Evolutionary conservation across 106 monocot genomes (phyloP).

Genomic region (Dendrobium chrysotoxum): DNA sequence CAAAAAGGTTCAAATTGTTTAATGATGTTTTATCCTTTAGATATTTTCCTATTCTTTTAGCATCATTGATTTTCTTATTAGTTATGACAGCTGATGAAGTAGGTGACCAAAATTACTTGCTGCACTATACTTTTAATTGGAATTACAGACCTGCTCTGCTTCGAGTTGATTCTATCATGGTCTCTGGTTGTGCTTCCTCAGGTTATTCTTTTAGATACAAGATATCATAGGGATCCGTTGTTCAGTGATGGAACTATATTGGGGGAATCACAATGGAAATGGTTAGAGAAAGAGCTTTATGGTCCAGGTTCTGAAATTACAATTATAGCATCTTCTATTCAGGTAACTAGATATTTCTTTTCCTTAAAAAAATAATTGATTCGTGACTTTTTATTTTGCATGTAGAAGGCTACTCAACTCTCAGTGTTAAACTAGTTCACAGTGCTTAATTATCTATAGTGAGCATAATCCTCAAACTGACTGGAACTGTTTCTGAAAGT

Average conservation of each 20-base stretch:
- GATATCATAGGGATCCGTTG: slow-evolving; percentile 80
- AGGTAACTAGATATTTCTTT: slow-evolving; percentile 25
- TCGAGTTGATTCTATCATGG: neutral
- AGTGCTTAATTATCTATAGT: no score
- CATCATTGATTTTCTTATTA: neutral
- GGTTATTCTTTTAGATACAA: slow-evolving; percentile 87
- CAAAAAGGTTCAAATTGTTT: neutral
- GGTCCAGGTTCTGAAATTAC: slow-evolving; percentile 65
- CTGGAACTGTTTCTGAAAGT: no score
- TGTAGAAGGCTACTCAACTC: neutral
- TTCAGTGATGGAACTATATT: slow-evolving; percentile 70
- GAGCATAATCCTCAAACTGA: no score
- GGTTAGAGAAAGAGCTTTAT: slow-evolving; percentile 61
- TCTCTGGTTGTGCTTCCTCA: slow-evolving; percentile 12
- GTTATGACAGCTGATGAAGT: no score
- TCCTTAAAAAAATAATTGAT: neutral
- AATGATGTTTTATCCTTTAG: neutral
- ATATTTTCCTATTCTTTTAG: neutral
- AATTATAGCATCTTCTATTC: slow-evolving; percentile 86
- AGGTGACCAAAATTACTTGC: no score
- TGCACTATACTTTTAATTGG: no score
- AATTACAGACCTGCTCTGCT: neutral
- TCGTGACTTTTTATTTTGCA: neutral
- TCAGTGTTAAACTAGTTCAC: neutral
- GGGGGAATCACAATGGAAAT: slow-evolving; percentile 73